Evolutionary conservation across 2,329 filamentous ascomycete species (phyloP).

Genomic region (Aspergillus thermomutatus): DNA sequence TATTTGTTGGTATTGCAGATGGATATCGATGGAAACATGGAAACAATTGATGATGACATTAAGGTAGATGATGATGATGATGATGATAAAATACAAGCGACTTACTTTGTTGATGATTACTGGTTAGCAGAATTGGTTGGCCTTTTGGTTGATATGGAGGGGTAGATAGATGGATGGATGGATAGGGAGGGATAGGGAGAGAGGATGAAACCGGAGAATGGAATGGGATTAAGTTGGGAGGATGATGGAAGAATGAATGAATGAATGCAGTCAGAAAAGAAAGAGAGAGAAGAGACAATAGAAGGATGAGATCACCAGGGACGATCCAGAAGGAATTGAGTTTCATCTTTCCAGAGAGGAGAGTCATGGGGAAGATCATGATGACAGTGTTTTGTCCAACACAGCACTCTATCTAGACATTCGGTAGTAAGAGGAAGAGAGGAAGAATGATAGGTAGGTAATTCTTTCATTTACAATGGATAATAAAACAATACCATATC

Average conservation of each 20-base stretch:
- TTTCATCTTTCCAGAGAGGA: neutral
- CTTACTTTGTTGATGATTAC: neutral
- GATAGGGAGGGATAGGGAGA: conserved; percentile 14
- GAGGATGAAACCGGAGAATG: neutral
- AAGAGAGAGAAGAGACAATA: neutral
- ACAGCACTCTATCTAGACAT: too few relatives aligned
- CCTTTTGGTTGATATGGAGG: conserved; percentile 5
- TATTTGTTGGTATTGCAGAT: neutral
- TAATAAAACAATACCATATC: too few relatives aligned
- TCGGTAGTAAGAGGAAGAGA: neutral
- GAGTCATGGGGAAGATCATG: too few relatives aligned
- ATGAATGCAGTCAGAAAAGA: conserved; percentile 1
- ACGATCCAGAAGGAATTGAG: too few relatives aligned
- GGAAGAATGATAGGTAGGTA: too few relatives aligned
- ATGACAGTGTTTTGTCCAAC: neutral
- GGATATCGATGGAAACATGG: too few relatives aligned
- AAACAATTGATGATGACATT: too few relatives aligned
- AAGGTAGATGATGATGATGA: neutral
- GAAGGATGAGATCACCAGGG: neutral
- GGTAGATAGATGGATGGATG: too few relatives aligned
- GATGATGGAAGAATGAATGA: conserved; percentile 4
- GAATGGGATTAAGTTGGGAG: neutral
- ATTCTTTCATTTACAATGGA: too few relatives aligned
- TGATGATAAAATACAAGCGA: neutral
- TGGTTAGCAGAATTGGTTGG: too few relatives aligned